Evolutionary conservation across 1,139 yeast genomes (phyloP), one percentile per base, ranked within the genome.

Genomic region (Hyphopichia wangnamkhiaoensis): DNA sequence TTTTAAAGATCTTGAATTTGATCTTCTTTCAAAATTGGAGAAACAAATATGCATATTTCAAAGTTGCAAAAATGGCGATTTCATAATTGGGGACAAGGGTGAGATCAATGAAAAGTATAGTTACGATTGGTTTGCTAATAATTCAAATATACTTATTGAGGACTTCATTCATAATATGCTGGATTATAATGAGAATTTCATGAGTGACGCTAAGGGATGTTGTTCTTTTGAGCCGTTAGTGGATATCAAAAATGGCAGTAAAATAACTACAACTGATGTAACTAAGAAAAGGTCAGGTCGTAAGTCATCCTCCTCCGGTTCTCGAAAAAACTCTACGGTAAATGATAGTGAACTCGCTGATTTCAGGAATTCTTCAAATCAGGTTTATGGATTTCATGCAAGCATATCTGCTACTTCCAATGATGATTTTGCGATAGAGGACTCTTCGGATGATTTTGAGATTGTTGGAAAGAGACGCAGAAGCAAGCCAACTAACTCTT

Each of bases 111-210:
- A 42, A 12, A 40, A 24, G 8, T 40, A 18, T 31, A 35, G 37
- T 16, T 44, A 31, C 3, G 40, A 34, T 33, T 61, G 59, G 61
- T 48, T 61, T 49, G 58, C 50, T 19, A 46, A 41, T 6, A 52
- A 58, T 20, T 60, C 69, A 1, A 50, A 48, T 8, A 24, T 21
- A 2, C 42, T 65, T 21, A 32, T 68, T n/a, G 45, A 45, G 3
- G 46, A 52, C 12, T 77, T 74, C 44, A 44, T 72, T 4, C 45
- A 45, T 7, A 65, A 77, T 43, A 43, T 63, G 3, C 47, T 53
- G 1, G 52, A 42, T 0, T 81, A 71, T 51, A 81, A 83, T 47
- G 74, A 68, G 26, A 52, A 58, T 2, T 84, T 79, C 46, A 70
- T 83, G 58, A 72, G 65, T 43, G 71, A 74, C 43, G 60, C 67